These are phyloP conservation scores for Saccharomycopsis fermentans DNA, from an alignment of 805 yeast genomes.

Conservation along the genomic window DNA sequence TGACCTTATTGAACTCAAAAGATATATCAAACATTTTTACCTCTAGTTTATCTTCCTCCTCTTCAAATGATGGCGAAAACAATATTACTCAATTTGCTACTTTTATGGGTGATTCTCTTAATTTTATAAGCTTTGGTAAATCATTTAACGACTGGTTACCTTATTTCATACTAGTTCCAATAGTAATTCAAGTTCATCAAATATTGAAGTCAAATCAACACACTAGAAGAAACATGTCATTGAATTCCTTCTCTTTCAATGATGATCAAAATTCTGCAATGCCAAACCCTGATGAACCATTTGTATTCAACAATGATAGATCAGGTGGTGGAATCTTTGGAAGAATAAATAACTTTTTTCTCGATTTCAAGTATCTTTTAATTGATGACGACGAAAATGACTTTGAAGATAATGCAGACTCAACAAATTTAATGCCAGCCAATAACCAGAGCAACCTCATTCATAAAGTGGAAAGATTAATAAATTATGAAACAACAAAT, in stretches of 20 bases:
- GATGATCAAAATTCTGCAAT: slow-evolving; percentile 15
- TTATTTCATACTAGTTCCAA: slow-evolving; percentile 61
- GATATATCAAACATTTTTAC: neutral
- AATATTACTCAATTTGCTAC: slow-evolving; percentile 42
- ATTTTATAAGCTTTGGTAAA: slow-evolving; percentile 63
- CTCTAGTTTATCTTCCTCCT: slow-evolving; percentile 17
- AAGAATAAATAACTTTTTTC: neutral
- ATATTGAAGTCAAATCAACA: slow-evolving; percentile 33
- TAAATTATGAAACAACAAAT: neutral
- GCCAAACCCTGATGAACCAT: slow-evolving; percentile 28
- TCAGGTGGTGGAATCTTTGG: slow-evolving; percentile 15
- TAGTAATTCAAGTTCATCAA: slow-evolving; percentile 49
- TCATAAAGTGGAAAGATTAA: neutral
- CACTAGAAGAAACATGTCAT: slow-evolving; percentile 25
- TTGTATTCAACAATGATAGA: slow-evolving; percentile 28
- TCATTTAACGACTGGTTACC: slow-evolving; percentile 70
- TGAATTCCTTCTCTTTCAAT: slow-evolving; percentile 7
- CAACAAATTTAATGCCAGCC: neutral
- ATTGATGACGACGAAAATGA: neutral
- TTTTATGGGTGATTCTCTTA: slow-evolving; percentile 67
- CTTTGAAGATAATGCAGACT: neutral
- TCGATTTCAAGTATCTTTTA: neutral
- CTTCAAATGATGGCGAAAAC: slow-evolving; percentile 2
- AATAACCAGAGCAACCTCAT: neutral
- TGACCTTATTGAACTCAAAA: slow-evolving; percentile 41